Evolutionary conservation across 2,329 filamentous ascomycete species (phyloP), one percentile per base, ranked within the genome.

Genomic region (Ascosphaera aggregata): DNA sequence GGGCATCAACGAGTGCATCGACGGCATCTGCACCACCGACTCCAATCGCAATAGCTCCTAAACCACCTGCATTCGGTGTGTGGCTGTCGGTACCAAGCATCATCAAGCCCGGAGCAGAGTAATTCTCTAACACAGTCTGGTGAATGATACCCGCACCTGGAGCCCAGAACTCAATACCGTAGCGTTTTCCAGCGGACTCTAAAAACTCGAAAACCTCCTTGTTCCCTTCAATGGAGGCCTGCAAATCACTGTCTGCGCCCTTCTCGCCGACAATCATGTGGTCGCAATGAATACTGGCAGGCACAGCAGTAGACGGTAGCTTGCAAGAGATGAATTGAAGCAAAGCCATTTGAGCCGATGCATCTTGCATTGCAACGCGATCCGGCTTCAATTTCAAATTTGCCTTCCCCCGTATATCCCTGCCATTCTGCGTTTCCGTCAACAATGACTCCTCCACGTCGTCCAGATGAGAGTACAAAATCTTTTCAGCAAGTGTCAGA

Each of bases 251-350:
- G 50, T 86, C 76, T 27, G 86, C 89, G 42, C 89, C 89, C 54
- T 76, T 79, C 60, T 91, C 77, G 41, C 86, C 89, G 20, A 95
- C 86, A 61, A 98, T 95, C 74, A 98, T 76, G 59, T 98, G 89
- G 63, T 98, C 89, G 61, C 89, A 98, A 64, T 98, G 89, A 49
- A 95, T 94, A 57, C 85, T 94, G 37, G 89, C 86, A 9, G 89
- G 89, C 38, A 98, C 86, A 8, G 85, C 85, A 2, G 89, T 93
- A 43, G 73, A 73, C 19, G 78, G 79, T 40, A 98, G 68, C 40
- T 82, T 80, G 59, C 89, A 98, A 19, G 80, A 81, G 86, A 98
- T 98, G 67, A 98, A 98, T 61, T 98, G 89, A 49, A 98, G 64
- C 46, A 98, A 65, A 1, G 89, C 89, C 89, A 98, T 98, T 63